Conservation (phyloP, 805 yeast genomes). For the Debaryomyces castellii region DNA sequence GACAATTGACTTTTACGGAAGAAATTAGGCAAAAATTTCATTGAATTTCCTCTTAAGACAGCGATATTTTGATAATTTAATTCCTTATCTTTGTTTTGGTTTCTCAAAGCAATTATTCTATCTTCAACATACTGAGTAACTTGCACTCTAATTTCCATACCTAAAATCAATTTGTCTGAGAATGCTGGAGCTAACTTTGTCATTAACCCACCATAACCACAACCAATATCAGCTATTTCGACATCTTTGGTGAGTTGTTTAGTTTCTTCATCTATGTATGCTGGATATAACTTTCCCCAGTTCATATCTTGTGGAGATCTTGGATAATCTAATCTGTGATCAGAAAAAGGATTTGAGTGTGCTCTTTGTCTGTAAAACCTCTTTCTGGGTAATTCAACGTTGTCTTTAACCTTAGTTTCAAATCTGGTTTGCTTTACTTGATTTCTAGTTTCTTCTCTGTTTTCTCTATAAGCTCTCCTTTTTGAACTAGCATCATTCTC, state of each 20-base stretch:
- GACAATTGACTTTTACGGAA: conserved; percentile 78
- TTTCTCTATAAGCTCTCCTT: conserved; percentile 50
- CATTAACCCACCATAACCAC: conserved; percentile 94
- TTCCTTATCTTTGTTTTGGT: conserved; percentile 29
- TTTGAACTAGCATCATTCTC: conserved; percentile 34
- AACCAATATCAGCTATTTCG: conserved; percentile 93
- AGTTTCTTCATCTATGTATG: conserved; percentile 42
- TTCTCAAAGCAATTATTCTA: conserved; percentile 84
- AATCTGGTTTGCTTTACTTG: conserved; percentile 46
- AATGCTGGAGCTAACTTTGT: conserved; percentile 76
- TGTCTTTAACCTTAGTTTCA: conserved; percentile 27
- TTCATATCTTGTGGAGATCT: conserved; percentile 78
- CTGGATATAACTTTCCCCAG: conserved; percentile 79
- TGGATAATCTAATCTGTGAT: conserved; percentile 90
- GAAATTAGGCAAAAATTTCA: conserved; percentile 96
- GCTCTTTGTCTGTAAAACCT: conserved; percentile 95
- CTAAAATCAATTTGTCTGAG: conserved; percentile 74
- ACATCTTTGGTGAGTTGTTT: conserved; percentile 53
- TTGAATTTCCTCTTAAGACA: conserved; percentile 91
- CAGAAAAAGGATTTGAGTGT: conserved; percentile 96
- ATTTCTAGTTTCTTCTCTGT: conserved; percentile 44
- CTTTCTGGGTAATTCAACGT: conserved; percentile 69
- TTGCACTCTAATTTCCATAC: conserved; percentile 97
- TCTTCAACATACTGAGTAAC: conserved; percentile 97
- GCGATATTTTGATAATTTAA: conserved; percentile 76